Percentiles rank a stretch among this genome's conserved stretches.
Conservation (phyloP, 2,329 filamentous ascomycete species). For the Penicillium sp. region DNA sequence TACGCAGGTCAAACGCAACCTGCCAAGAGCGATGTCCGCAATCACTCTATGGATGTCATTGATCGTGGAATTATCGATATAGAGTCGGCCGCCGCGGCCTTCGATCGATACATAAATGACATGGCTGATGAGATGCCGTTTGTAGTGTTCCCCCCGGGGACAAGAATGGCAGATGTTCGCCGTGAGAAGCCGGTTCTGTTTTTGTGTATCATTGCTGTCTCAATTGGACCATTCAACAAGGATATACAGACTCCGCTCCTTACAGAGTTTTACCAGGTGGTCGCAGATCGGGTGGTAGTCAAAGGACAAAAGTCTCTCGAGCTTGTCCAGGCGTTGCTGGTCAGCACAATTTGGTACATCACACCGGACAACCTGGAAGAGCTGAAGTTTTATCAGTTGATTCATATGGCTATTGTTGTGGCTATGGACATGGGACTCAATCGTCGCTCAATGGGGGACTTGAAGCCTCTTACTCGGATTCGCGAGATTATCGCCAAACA, state of each 20-base stretch:
- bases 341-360: slow-evolving; percentile 77
- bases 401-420: slow-evolving; percentile 75
- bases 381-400: slow-evolving; percentile 82
- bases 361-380: slow-evolving; percentile 78
- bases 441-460: slow-evolving; percentile 43
- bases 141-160: slow-evolving; percentile 52
- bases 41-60: slow-evolving; percentile 44
- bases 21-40: slow-evolving; percentile 15
- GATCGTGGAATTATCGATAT: slow-evolving; percentile 48
- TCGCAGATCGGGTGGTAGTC: slow-evolving; percentile 69
- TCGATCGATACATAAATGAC: slow-evolving; percentile 50
- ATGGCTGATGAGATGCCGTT: slow-evolving; percentile 53
- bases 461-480: slow-evolving; percentile 30
- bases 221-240: slow-evolving; percentile 49
- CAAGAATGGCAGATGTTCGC: slow-evolving; percentile 50
- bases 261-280: slow-evolving; percentile 62
- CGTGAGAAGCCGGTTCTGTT: slow-evolving; percentile 56
- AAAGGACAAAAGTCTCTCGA: slow-evolving; percentile 76
- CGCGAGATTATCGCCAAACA: slow-evolving; percentile 39
- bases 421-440: slow-evolving; percentile 77
- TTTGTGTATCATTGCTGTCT: slow-evolving; percentile 51
- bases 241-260: slow-evolving; percentile 57
- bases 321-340: slow-evolving; percentile 69
- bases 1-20: slow-evolving; percentile 12
- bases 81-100: slow-evolving; percentile 51